Percentiles rank a stretch among this genome's conserved stretches.
These are phyloP conservation scores for Raphidocelis subcapitata DNA, from an alignment of 139 green algal genomes.

Conservation along the genomic window DNA sequence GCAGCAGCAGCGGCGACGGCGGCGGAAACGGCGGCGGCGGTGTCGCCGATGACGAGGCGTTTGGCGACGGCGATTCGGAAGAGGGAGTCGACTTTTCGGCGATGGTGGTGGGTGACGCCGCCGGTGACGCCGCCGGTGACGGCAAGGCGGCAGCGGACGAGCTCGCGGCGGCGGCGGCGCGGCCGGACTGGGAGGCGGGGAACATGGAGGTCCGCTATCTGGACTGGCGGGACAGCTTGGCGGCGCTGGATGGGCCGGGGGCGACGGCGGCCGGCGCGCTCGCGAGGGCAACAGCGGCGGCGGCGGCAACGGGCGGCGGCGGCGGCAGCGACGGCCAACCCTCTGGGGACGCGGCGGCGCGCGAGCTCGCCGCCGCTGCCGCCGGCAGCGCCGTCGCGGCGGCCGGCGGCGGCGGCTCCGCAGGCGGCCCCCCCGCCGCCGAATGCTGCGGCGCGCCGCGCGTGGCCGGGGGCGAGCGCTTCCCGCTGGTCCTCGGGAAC, in stretches of 20 bases:
- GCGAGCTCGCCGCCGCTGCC: neutral
- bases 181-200: slow-evolving; percentile 41
- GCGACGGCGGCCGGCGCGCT: no score
- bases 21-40: neutral
- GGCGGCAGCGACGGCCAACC: neutral
- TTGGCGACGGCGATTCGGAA: slow-evolving; percentile 45
- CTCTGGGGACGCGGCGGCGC: neutral
- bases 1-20: neutral
- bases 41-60: slow-evolving; percentile 35
- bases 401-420: neutral
- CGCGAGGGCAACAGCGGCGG: slow-evolving; percentile 15
- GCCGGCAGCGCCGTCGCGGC: neutral
- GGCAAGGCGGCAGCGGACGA: neutral
- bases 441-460: slow-evolving; percentile 32
- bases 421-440: no score
- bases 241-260: slow-evolving; percentile 6
- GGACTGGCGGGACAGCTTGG: slow-evolving; percentile 53
- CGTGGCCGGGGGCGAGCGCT: slow-evolving; percentile 37
- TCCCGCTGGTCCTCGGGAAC: slow-evolving; percentile 65
- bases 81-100: neutral
- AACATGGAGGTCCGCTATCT: slow-evolving; percentile 62
- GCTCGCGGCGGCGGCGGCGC: neutral
- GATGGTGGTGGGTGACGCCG: neutral
- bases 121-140: neutral
- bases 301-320: neutral